Evolutionary conservation across 768 basidiomycete genomes (phyloP), one percentile per base, ranked within the genome.

Genomic region (Inosperma sp.): DNA sequence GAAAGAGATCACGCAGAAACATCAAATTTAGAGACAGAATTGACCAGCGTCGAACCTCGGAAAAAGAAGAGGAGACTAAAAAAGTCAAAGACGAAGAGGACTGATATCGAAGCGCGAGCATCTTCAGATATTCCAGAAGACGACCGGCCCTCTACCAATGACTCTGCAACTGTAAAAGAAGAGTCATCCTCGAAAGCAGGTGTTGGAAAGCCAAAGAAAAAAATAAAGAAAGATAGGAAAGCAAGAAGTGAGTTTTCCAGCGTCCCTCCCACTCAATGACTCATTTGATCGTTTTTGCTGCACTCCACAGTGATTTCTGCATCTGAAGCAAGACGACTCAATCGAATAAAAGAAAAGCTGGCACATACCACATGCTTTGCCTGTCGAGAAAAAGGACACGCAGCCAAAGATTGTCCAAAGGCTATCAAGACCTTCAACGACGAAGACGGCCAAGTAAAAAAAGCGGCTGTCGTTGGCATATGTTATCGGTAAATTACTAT

Each of bases 371-470:
- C 79, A 5, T 96, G 93, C 63, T 94, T 93, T 65, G 87, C 86
- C 3, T 97, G 93, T 70, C 79, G 93, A 45, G 74, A 83, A 60
- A 80, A 75, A 54, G 93, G 93, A 0, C 93, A 97, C 61, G 73
- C 85, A 2, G 92, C 92, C 3, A 83, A 75, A 63, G 81, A 92
- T 50, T 97, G 93, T 62, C 86, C 88, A 0, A 79, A 71, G 13
- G 59, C 69, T 9, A 60, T 65, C 49, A 59, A 57, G 37, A 44
- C 55, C 1, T 56, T 16, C 12, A 55, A 44, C 6, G 59, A 53
- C 25, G 54, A 53, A 45, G 30, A 56, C 29, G 52, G 41, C 21
- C 48, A 59, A 35, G 30, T 23, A 19, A 51, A 62, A 56, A 63
- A 60, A 45, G 51, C 62, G 46, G 49, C 40, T 33, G 61, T 64